Percentiles rank a stretch among this genome's conserved stretches.
Conservation (phyloP, 176 grass and related monocot genomes). For the Raddia guianensis region DNA sequence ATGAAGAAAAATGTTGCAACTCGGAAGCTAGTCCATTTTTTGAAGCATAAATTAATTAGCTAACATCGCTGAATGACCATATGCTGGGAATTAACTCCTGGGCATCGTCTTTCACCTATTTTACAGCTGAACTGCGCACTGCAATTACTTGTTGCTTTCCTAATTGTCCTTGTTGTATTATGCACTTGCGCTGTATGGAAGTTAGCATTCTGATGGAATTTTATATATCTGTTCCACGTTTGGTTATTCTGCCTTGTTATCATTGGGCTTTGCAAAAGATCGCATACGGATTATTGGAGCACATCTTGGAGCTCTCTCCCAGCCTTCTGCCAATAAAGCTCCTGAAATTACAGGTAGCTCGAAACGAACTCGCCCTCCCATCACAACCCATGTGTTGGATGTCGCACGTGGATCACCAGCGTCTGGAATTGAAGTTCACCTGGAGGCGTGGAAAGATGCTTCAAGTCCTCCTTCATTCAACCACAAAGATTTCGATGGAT, state of each 20-base stretch:
- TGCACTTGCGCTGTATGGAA: neutral
- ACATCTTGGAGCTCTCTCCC: constrained; percentile 62
- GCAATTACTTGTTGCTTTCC: neutral
- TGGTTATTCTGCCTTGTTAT: constrained; percentile 38
- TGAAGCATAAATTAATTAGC: constrained; percentile 10
- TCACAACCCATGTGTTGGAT: constrained; percentile 94
- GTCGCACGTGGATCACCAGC: constrained; percentile 67
- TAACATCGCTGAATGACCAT: neutral
- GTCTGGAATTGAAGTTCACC: constrained; percentile 74
- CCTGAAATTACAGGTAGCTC: constrained; percentile 71
- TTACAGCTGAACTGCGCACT: neutral
- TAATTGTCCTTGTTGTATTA: neutral
- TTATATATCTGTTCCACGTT: neutral
- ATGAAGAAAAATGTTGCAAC: neutral
- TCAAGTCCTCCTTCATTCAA: constrained; percentile 52
- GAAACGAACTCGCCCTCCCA: constrained; percentile 64
- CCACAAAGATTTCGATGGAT: constrained; percentile 56
- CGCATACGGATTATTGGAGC: constrained; percentile 82
- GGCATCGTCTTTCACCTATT: neutral
- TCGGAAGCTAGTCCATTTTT: neutral
- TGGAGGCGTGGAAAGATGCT: constrained; percentile 79
- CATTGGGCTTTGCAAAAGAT: constrained; percentile 60
- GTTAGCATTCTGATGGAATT: neutral
- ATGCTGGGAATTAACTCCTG: neutral
- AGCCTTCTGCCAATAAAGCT: constrained; percentile 62